Evolutionary conservation across 495 filamentous ascomycete genomes (phyloP).

Genomic region (Aspergillus leporis): DNA sequence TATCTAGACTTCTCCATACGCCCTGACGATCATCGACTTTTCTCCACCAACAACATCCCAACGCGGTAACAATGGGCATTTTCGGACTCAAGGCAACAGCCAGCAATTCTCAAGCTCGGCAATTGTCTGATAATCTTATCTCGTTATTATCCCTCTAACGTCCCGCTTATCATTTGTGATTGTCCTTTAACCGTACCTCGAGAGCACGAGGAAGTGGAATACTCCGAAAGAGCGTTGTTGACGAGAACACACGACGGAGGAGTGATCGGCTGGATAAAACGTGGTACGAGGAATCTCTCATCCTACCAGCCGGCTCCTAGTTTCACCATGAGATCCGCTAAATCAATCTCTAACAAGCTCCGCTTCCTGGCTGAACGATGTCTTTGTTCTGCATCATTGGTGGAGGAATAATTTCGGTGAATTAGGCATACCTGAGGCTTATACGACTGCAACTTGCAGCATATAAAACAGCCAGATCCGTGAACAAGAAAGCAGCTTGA

Average conservation of each 20-base stretch:
- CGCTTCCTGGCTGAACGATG: neutral
- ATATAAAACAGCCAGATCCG: neutral
- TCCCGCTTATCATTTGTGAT: neutral
- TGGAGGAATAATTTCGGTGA: neutral
- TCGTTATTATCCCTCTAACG: neutral
- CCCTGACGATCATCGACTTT: conserved; percentile 7
- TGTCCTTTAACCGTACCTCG: neutral
- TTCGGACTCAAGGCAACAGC: neutral
- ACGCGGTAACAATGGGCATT: neutral
- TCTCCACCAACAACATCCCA: conserved; percentile 8
- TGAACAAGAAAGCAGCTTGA: neutral
- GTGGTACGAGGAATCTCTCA: conserved; percentile 2
- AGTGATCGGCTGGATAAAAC: conserved; percentile 4
- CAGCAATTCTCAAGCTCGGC: neutral
- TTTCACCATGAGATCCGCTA: conserved; percentile 12
- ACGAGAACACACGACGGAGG: neutral
- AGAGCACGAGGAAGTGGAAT: neutral
- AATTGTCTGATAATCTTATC: neutral
- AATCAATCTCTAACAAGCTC: conserved; percentile 11
- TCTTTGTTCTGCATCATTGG: neutral
- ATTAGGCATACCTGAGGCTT: neutral
- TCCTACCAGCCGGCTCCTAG: neutral
- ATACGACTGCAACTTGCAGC: neutral
- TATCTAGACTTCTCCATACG: neutral
- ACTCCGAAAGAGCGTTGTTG: neutral